Evolutionary conservation across 495 filamentous ascomycete species (phyloP).

Genomic region (Penicillium canariense): DNA sequence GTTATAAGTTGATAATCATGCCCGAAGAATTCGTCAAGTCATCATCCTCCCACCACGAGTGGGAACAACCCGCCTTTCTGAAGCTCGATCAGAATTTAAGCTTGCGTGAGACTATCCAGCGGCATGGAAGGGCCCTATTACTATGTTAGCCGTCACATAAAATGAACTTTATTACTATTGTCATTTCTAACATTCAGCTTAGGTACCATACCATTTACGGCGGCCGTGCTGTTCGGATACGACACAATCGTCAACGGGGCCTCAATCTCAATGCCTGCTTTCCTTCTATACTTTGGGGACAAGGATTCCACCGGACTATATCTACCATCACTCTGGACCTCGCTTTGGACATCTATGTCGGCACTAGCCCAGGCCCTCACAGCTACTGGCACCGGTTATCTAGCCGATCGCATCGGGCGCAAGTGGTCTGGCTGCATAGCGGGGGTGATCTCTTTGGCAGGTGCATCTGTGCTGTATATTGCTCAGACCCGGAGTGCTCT

Average conservation of each 20-base stretch:
- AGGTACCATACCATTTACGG: slow-evolving; percentile 9
- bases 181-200: not conserved
- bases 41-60: slow-evolving; percentile 8
- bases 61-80: slow-evolving; percentile 9
- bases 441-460: slow-evolving; percentile 9
- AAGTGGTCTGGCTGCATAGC: slow-evolving; percentile 14
- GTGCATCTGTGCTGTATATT: slow-evolving; percentile 12
- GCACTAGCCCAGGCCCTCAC: slow-evolving; percentile 23
- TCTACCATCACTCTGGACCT: slow-evolving; percentile 29
- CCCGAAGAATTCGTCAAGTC: slow-evolving; percentile 1
- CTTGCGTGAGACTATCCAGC: not conserved
- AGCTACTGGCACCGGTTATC: slow-evolving; percentile 18
- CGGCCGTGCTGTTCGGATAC: slow-evolving; percentile 11
- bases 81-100: slow-evolving; percentile 5
- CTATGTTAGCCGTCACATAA: slow-evolving; percentile 5
- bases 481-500: slow-evolving; percentile 20
- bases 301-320: slow-evolving; percentile 14
- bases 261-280: slow-evolving; percentile 25
- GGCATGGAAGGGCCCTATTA: slow-evolving; percentile 3
- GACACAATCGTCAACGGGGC: slow-evolving; percentile 26
- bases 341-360: slow-evolving; percentile 28
- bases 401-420: slow-evolving; percentile 26
- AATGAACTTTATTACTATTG: too few relatives aligned
- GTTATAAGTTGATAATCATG: not conserved
- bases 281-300: slow-evolving; percentile 27